These are phyloP conservation scores for Schwanniomyces occidentalis DNA, from an alignment of 805 yeast species.

Conservation along the genomic window DNA sequence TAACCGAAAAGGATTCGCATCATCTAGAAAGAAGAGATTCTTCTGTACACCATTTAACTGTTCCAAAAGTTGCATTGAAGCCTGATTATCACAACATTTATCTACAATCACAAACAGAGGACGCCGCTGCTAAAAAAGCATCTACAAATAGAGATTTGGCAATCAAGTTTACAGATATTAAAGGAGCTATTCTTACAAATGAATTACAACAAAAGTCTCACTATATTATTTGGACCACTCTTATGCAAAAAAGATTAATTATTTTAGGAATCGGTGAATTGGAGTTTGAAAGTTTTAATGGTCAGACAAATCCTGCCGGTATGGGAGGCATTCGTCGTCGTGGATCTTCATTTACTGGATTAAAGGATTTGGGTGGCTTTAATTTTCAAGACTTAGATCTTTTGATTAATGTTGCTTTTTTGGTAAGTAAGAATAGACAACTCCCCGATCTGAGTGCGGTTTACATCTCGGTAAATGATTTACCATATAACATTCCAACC, in stretches of 20 bases:
- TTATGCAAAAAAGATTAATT: slow-evolving; percentile 15
- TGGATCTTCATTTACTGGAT: slow-evolving; percentile 37
- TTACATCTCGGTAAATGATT: slow-evolving; percentile 30
- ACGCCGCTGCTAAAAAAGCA: slow-evolving; percentile 10
- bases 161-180: slow-evolving; percentile 19
- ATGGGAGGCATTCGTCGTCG: slow-evolving; percentile 20
- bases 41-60: slow-evolving; percentile 21
- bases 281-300: slow-evolving; percentile 22
- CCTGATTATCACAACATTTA: slow-evolving; percentile 19
- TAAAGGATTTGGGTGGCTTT: slow-evolving; percentile 41
- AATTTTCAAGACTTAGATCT: slow-evolving; percentile 42
- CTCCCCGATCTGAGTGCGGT: slow-evolving; percentile 11
- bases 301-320: slow-evolving; percentile 13
- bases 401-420: slow-evolving; percentile 29
- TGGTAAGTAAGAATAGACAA: slow-evolving; percentile 23
- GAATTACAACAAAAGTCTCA: slow-evolving; percentile 37
- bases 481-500: slow-evolving; percentile 34
- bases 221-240: slow-evolving; percentile 33
- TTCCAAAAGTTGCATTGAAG: slow-evolving; percentile 35
- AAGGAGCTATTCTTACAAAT: slow-evolving; percentile 42
- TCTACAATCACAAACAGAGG: slow-evolving; percentile 6
- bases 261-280: slow-evolving; percentile 40
- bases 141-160: slow-evolving; percentile 7
- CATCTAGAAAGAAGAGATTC: slow-evolving; percentile 20
- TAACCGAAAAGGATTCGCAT: not conserved